Conservation (phyloP, 768 basidiomycete species). For the Phlegmacium glaucopus region DNA sequence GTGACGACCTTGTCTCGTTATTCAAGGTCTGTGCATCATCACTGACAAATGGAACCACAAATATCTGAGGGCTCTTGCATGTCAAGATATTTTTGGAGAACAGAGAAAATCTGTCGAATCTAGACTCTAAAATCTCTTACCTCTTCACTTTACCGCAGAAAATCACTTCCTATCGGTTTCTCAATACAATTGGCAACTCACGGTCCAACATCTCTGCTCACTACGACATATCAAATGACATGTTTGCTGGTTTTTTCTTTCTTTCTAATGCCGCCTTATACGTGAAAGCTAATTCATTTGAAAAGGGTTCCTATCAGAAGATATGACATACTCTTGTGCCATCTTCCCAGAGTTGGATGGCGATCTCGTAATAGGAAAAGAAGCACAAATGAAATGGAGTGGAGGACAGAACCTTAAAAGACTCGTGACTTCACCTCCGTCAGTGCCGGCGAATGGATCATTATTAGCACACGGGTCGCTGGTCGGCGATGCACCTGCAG, state of each 20-base stretch:
- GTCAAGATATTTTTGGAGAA: constrained; percentile 63
- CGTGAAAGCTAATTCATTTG: background rate
- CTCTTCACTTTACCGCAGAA: constrained; percentile 53
- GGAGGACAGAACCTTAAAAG: constrained; percentile 34
- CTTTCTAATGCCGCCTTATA: background rate
- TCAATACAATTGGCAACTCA: constrained; percentile 63
- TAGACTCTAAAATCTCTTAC: constrained; percentile 48
- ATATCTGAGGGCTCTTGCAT: background rate
- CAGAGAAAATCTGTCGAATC: constrained; percentile 42
- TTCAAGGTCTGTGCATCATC: constrained; percentile 47
- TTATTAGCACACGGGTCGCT: background rate
- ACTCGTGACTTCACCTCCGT: constrained; percentile 13
- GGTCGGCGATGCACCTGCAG: constrained; percentile 1
- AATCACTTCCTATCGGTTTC: constrained; percentile 56
- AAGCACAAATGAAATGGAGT: constrained; percentile 28
- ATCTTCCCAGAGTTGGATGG: constrained; percentile 65
- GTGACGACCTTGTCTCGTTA: constrained; percentile 58
- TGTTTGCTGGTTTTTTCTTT: constrained; percentile 54
- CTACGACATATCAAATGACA: constrained; percentile 76
- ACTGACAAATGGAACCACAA: background rate
- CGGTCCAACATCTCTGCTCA: constrained; percentile 71
- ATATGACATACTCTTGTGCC: constrained; percentile 79
- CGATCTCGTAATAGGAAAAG: constrained; percentile 34
- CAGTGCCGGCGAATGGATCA: constrained; percentile 7
- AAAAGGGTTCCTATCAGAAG: constrained; percentile 53